phyloP scores from a whole-genome alignment of 73 alveolate species.

The Effrenium voratum region DNA sequence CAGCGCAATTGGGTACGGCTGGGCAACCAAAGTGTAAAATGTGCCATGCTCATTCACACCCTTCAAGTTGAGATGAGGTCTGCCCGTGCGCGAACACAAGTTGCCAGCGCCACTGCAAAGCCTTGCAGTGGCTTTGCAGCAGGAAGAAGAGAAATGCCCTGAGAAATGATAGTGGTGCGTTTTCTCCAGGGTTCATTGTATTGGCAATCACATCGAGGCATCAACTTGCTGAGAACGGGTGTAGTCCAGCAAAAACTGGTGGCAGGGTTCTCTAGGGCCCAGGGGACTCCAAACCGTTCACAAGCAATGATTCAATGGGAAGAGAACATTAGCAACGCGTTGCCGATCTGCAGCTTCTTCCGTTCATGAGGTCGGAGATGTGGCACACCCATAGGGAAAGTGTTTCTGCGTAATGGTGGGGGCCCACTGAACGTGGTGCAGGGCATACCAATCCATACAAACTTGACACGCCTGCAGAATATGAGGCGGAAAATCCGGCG shows the following conservation, averaged over 20 bases:
- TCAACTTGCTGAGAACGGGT: neutral
- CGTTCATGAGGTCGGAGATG: neutral
- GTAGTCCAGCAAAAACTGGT: neutral
- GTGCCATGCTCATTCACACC: neutral
- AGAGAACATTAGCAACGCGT: neutral
- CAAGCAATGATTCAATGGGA: neutral
- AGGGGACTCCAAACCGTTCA: neutral
- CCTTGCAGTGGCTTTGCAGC: too few relatives aligned
- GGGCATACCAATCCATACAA: constrained; percentile 1
- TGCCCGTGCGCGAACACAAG: neutral
- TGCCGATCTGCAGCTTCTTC: neutral
- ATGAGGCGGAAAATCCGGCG: neutral
- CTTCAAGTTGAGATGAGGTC: neutral
- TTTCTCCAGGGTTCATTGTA: neutral
- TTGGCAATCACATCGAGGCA: neutral
- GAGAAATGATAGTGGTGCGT: neutral
- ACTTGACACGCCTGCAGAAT: neutral
- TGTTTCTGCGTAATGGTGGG: neutral
- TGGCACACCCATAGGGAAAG: neutral
- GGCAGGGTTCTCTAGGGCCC: neutral
- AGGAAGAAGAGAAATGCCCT: neutral
- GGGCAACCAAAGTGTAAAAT: neutral
- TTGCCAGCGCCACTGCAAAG: neutral
- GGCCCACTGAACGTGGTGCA: constrained; percentile 16
- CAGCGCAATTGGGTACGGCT: neutral